Percentiles rank a stretch among this genome's conserved stretches.
Evolutionary conservation across 352 stramenopile genomes (phyloP).

Genomic region (Globisporangium ultimum): DNA sequence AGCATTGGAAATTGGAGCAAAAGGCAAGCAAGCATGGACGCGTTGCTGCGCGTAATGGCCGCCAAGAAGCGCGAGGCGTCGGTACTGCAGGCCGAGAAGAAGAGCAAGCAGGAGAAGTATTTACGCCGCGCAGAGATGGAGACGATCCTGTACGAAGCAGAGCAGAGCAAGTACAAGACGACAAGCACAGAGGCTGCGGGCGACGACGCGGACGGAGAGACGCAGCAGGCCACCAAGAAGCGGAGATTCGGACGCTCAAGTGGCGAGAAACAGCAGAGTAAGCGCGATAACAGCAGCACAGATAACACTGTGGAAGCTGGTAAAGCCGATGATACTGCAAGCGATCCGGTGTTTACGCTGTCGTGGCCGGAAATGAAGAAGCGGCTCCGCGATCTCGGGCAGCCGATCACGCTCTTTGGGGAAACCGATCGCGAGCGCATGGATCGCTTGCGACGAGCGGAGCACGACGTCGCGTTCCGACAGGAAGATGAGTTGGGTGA

Average conservation of each 20-base stretch:
- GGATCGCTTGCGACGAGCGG: slow-evolving; percentile 53
- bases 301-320: not conserved
- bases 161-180: slow-evolving; percentile 20
- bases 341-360: slow-evolving; percentile 31
- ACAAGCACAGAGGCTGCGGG: slow-evolving; percentile 3
- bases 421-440: slow-evolving; percentile 66
- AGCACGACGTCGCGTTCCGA: slow-evolving; percentile 61
- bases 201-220: slow-evolving; percentile 12
- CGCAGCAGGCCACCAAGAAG: slow-evolving; percentile 36
- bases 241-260: slow-evolving; percentile 24
- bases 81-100: slow-evolving; percentile 46
- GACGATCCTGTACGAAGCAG: slow-evolving; percentile 32
- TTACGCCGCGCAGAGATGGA: slow-evolving; percentile 74
- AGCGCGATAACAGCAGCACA: not conserved
- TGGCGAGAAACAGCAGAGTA: slow-evolving; percentile 7
- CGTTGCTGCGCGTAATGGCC: slow-evolving; percentile 67
- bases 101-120: slow-evolving; percentile 69
- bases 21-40: slow-evolving; percentile 49
- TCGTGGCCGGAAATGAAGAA: slow-evolving; percentile 75
- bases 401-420: slow-evolving; percentile 88
- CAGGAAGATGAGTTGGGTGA: slow-evolving; percentile 69
- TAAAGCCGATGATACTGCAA: slow-evolving; percentile 4
- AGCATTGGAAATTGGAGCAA: not conserved
- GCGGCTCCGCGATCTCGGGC: slow-evolving; percentile 70
- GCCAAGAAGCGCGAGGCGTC: slow-evolving; percentile 82